Evolutionary conservation across 768 basidiomycete species (phyloP).

Genomic region (Cystobasidium ongulense): DNA sequence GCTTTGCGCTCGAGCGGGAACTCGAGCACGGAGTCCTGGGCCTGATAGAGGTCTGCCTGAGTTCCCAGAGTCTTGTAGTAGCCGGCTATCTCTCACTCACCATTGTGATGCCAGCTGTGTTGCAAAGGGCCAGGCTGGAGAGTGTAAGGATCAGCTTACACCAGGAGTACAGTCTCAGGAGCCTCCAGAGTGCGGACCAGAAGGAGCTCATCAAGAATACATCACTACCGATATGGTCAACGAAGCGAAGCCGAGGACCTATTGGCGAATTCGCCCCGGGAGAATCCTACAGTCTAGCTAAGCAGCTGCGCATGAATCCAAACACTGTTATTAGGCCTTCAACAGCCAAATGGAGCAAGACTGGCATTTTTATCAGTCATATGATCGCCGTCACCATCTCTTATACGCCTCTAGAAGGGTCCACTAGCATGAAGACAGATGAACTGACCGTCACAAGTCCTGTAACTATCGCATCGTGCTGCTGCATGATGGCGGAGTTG

Average conservation of each 20-base stretch:
- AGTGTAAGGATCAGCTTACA: not conserved
- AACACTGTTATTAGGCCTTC: slow-evolving; percentile 8
- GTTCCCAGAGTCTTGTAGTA: not conserved
- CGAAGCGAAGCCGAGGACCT: slow-evolving; percentile 1
- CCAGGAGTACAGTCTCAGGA: not conserved
- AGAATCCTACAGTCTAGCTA: not conserved
- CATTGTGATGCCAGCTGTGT: not conserved
- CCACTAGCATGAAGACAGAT: not conserved
- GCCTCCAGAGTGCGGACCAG: not conserved
- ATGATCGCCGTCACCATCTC: not conserved
- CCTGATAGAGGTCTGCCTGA: not conserved
- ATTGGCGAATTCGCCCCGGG: not conserved
- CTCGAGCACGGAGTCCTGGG: not conserved
- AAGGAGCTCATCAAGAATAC: not conserved
- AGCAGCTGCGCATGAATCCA: not conserved
- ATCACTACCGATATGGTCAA: not conserved
- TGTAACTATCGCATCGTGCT: slow-evolving; percentile 5
- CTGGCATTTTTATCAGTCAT: slow-evolving; percentile 1
- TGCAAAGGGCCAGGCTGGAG: not conserved
- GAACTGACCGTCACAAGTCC: not conserved
- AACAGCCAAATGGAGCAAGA: slow-evolving; percentile 13
- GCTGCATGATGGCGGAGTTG: slow-evolving; percentile 18
- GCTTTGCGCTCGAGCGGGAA: not conserved
- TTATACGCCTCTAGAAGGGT: not conserved
- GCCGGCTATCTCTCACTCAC: slow-evolving; percentile 4